Evolutionary conservation across 768 basidiomycete genomes (phyloP), one percentile per base, ranked within the genome.

Genomic region (Termitomyces titanicus): DNA sequence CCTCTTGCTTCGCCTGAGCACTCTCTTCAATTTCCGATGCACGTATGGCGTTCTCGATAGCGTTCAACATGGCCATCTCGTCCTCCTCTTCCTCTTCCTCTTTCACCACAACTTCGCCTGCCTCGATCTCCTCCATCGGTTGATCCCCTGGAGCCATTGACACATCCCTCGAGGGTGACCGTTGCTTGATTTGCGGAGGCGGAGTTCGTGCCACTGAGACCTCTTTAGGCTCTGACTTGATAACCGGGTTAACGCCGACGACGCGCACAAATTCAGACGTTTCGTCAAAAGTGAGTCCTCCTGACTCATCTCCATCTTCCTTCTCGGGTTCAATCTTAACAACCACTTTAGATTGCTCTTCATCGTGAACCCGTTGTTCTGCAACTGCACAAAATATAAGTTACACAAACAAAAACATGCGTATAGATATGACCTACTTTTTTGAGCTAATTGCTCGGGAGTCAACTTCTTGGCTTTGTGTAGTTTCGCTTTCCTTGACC

Each of bases 181-280:
- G 68, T 34, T 68, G 65, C 43, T 72, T 68, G 10, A 67, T 62
- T 25, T 59, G 34, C 25, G 61, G 58, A n/a, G 64, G 59, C 43
- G 69, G 64, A 5, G 58, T 42, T 5, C 47, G 59, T 5, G 58
- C 60, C 8, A 59, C 29, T 18, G 69, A 48, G 1, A 66, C 55
- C 62, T 78, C 79, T 50, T 65, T 72, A 6, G 68, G 77, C 63
- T 81, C 84, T 34, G 63, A 66, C 62, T 87, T 76, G 38, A 75
- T 71, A 1, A 80, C 68, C 0, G 86, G 84, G 59, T 84, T 82
- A 59, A 83, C 84, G 2, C 85, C 83, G 45, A 92, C 90, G 15
- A 85, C 86, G 17, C 94, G 85, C 38, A 98, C 92, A 61, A 99
- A 99, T 68, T 98, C 96, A 1, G 94, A 93, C 0, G 96, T 98